Conservation (phyloP, 2,329 filamentous ascomycete species). For the Nigrospora osmanthi region DNA sequence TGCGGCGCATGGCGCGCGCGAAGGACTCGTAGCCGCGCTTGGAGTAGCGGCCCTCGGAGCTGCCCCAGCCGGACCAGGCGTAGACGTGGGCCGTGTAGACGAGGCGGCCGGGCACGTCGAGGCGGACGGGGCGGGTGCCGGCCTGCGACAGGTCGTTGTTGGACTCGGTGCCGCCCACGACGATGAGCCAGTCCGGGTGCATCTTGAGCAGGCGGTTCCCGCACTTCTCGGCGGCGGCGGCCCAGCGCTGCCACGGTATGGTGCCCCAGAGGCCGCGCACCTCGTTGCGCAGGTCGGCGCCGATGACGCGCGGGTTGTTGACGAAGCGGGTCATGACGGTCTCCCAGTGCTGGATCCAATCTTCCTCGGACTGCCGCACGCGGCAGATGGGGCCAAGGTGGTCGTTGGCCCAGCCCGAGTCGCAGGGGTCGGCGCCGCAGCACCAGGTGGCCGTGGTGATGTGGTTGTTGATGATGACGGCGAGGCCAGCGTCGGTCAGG, state of each 20-base stretch:
- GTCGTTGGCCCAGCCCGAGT: conserved; percentile 59
- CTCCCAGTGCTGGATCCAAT: conserved; percentile 62
- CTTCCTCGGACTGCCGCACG: conserved; percentile 53
- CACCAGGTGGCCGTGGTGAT: conserved; percentile 64
- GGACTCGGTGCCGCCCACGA: conserved; percentile 61
- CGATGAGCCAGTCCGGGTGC: conserved; percentile 56
- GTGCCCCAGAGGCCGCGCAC: conserved; percentile 62
- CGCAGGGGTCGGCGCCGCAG: conserved; percentile 60
- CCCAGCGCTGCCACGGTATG: conserved; percentile 60
- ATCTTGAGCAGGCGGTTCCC: conserved; percentile 52
- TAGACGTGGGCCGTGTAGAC: conserved; percentile 66
- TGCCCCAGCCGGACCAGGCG: conserved; percentile 63
- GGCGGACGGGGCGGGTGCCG: conserved; percentile 43
- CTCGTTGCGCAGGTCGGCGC: conserved; percentile 61
- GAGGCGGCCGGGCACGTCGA: conserved; percentile 45
- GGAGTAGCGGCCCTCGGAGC: conserved; percentile 49
- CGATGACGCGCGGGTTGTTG: conserved; percentile 54
- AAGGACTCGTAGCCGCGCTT: conserved; percentile 57
- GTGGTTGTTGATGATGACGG: conserved; percentile 63
- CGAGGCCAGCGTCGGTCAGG: conserved; percentile 53
- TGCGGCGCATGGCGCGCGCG: conserved; percentile 50
- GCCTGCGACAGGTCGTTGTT: conserved; percentile 57
- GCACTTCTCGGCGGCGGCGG: conserved; percentile 53
- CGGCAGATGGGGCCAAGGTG: conserved; percentile 53
- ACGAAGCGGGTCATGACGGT: conserved; percentile 52